phyloP scores from a whole-genome alignment of 164 flowering plant species.

The Kingdonia uniflora region DNA sequence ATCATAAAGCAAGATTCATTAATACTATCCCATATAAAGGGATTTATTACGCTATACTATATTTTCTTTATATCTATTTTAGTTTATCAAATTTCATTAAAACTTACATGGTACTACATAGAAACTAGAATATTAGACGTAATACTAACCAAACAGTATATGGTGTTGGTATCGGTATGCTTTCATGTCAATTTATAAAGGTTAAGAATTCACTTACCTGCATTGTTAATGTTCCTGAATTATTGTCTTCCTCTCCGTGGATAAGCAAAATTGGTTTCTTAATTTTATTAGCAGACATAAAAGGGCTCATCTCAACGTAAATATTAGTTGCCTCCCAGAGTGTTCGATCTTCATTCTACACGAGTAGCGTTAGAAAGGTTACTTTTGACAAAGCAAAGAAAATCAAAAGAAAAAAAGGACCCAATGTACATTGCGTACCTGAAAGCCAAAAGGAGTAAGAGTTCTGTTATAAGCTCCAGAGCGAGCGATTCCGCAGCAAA shows the following conservation, averaged over 20 bases:
- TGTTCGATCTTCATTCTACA: slow-evolving; percentile 92
- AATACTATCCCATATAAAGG: too few relatives aligned
- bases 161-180: too few relatives aligned
- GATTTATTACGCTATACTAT: too few relatives aligned
- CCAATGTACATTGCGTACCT: slow-evolving; percentile 32
- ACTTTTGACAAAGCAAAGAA: not conserved
- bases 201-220: slow-evolving; percentile 43
- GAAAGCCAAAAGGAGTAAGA: slow-evolving; percentile 97
- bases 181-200: too few relatives aligned
- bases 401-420: not conserved
- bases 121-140: too few relatives aligned
- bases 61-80: too few relatives aligned
- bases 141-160: too few relatives aligned
- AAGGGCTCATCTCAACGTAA: slow-evolving; percentile 96
- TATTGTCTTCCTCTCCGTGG: slow-evolving; percentile 98
- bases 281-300: slow-evolving; percentile 91
- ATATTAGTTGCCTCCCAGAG: slow-evolving; percentile 90
- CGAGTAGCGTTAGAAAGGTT: slow-evolving; percentile 4
- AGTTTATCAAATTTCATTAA: too few relatives aligned
- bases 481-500: slow-evolving; percentile 94
- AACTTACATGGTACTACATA: too few relatives aligned
- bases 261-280: slow-evolving; percentile 89
- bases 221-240: slow-evolving; percentile 93
- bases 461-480: slow-evolving; percentile 98
- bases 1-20: too few relatives aligned